Percentiles rank a stretch among this genome's conserved stretches.
Conservation (phyloP, 768 basidiomycete genomes). For the Trametes cubensis region DNA sequence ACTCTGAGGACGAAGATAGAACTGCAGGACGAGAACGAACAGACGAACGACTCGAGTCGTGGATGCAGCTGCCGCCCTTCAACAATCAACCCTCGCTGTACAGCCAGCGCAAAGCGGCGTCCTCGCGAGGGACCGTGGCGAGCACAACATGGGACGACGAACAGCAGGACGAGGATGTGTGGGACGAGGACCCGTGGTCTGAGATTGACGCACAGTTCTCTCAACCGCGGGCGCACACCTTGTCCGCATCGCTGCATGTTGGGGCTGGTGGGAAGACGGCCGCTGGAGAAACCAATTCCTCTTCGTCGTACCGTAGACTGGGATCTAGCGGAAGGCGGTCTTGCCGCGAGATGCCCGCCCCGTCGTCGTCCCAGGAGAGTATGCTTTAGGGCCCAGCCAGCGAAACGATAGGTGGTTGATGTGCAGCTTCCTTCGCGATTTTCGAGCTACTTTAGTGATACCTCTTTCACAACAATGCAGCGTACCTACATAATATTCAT, state of each 20-base stretch:
- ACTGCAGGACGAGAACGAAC: not conserved
- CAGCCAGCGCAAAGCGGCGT: slow-evolving; percentile 7
- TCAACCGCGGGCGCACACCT: not conserved
- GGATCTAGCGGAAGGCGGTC: not conserved
- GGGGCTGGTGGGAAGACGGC: not conserved
- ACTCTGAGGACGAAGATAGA: slow-evolving; percentile 5
- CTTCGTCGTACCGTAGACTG: not conserved
- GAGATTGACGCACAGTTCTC: not conserved
- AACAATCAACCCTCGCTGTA: slow-evolving; percentile 8
- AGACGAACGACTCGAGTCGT: not conserved
- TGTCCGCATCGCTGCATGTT: too few relatives aligned
- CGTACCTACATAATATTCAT: too few relatives aligned
- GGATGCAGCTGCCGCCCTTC: slow-evolving; percentile 1
- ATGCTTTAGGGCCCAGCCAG: not conserved
- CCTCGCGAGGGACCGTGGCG: not conserved
- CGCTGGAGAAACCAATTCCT: not conserved
- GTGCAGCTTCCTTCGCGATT: not conserved
- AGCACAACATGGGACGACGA: not conserved
- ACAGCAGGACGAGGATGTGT: not conserved
- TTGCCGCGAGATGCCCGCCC: not conserved
- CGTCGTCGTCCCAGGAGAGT: slow-evolving; percentile 13
- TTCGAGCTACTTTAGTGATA: too few relatives aligned
- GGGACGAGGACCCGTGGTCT: not conserved
- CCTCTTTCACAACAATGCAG: too few relatives aligned
- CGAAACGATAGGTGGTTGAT: not conserved